Percentiles rank a stretch among this genome's conserved stretches.
phyloP scores from a whole-genome alignment of 225 moss, liverwort and hornwort genomes.

The Sphagnum tenellum region DNA sequence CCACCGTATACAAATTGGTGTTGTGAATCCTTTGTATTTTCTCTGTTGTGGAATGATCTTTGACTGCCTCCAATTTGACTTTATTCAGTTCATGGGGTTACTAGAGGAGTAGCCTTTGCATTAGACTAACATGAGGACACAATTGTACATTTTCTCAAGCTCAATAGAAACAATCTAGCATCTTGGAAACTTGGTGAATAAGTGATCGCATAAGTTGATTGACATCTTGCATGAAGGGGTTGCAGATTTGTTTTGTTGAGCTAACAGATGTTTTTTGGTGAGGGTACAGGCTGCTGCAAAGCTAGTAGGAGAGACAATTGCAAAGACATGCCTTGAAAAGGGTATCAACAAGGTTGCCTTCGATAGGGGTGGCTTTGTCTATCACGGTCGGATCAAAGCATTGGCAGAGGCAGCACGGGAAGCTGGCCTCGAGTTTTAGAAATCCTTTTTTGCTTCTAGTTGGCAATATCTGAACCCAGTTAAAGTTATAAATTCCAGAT shows the following conservation, averaged over 20 bases:
- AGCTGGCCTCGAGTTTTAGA: constrained; percentile 66
- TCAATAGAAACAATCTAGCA: background rate
- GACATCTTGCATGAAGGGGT: too few relatives aligned
- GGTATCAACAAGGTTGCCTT: constrained; percentile 91
- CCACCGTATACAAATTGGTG: too few relatives aligned
- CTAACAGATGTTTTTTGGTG: background rate
- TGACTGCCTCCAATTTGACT: too few relatives aligned
- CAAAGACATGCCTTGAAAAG: constrained; percentile 66
- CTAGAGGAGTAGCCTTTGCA: too few relatives aligned
- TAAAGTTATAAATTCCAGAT: too few relatives aligned
- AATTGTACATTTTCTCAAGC: background rate
- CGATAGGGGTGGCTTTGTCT: constrained; percentile 95
- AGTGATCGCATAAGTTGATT: too few relatives aligned
- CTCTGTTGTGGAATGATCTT: too few relatives aligned
- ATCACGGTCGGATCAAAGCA: constrained; percentile 82
- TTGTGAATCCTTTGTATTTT: too few relatives aligned
- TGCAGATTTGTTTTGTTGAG: background rate
- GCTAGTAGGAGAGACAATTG: constrained; percentile 87
- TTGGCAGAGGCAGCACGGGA: constrained; percentile 89
- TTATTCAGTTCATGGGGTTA: too few relatives aligned
- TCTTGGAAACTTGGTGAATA: background rate
- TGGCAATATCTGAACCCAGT: too few relatives aligned
- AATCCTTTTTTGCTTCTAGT: constrained; percentile 3
- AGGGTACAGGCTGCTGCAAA: constrained; percentile 57
- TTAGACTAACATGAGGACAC: too few relatives aligned